Evolutionary conservation across 345 rosid species (phyloP), one percentile per base, ranked within the genome.

Genomic region (Populus tremula): DNA sequence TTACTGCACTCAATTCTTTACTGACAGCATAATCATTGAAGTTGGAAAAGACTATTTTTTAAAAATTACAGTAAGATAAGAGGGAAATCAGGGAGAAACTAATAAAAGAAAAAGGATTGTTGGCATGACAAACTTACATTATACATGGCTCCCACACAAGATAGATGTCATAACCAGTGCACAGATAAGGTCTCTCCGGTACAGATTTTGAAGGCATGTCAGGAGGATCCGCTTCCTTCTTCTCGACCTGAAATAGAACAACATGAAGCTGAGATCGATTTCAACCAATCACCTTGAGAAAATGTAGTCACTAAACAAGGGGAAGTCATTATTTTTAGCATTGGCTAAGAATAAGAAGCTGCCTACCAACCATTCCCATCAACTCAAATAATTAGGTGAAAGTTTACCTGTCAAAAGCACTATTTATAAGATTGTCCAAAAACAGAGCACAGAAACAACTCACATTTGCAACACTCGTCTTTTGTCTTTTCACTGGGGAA

Each of bases 111-210:
- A 21, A 20, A 35, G 71, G 43, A 43, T 1, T 21, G 31, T 45
- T 50, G 21, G 63, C 47, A 45, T 53, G 78, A 66, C 36, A 73
- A 84, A 80, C 96, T 90, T 85, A 95, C 99, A 95, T 91, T 29
- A 84, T 72, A 86, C 97, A 93, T 49, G 97, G 97, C 83, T 93
- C 96, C 91, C 96, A 93, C 62, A 86, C 87, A 66, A 93, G 87
- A 84, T 84, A 93, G 79, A 92, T 89, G 85, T 95, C 98, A 77
- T 86, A 88, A 70, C 97, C 99, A 69, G 97, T 95, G 76, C 98
- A 93, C 16, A 95, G 86, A 86, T 95, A 95, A 8, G 97, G 94
- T 76, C 87, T 88, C 35, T 69, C 83, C 54, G 80, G 75, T 47
- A 59, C 21, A 59, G 68, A 56, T 70, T 36, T 29, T 39, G 68